phyloP scores from a whole-genome alignment of 306 rosid genomes.

The Casuarina glauca region DNA sequence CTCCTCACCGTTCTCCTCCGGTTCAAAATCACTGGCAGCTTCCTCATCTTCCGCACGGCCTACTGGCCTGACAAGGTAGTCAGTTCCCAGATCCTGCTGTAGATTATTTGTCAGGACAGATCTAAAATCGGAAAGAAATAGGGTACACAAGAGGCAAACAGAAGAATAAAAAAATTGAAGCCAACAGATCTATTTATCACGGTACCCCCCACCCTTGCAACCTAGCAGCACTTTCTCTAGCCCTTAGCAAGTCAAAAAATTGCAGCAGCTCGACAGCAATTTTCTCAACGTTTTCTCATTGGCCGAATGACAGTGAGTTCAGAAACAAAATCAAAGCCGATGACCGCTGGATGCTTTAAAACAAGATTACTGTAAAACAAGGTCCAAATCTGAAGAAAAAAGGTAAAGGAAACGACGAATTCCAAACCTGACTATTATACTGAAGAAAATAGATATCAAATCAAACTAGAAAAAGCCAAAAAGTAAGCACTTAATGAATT shows the following conservation, averaged over 20 bases:
- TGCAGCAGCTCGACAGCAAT: not conserved
- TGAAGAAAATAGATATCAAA: not conserved
- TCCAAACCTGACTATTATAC: not conserved
- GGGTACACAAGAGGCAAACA: not conserved
- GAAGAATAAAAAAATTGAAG: not conserved
- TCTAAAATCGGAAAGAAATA: not conserved
- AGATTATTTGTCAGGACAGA: slow-evolving; percentile 15
- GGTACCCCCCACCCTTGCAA: too few relatives aligned
- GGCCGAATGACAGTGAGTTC: not conserved
- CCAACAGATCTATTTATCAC: not conserved
- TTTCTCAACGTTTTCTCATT: too few relatives aligned
- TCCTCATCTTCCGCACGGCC: slow-evolving; percentile 79
- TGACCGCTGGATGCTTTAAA: not conserved
- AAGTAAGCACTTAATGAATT: not conserved
- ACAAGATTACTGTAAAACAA: not conserved
- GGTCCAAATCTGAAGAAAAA: not conserved
- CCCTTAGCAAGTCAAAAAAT: not conserved
- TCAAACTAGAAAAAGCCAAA: not conserved
- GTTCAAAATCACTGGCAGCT: slow-evolving; percentile 89
- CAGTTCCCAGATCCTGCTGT: slow-evolving; percentile 84
- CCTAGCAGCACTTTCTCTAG: not conserved
- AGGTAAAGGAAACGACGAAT: not conserved
- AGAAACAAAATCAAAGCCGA: not conserved
- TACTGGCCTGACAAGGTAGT: slow-evolving; percentile 78
- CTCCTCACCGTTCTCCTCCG: slow-evolving; percentile 70